phyloP scores from a whole-genome alignment of 2,329 filamentous ascomycete species.

The Clarireedia monteithiana region DNA sequence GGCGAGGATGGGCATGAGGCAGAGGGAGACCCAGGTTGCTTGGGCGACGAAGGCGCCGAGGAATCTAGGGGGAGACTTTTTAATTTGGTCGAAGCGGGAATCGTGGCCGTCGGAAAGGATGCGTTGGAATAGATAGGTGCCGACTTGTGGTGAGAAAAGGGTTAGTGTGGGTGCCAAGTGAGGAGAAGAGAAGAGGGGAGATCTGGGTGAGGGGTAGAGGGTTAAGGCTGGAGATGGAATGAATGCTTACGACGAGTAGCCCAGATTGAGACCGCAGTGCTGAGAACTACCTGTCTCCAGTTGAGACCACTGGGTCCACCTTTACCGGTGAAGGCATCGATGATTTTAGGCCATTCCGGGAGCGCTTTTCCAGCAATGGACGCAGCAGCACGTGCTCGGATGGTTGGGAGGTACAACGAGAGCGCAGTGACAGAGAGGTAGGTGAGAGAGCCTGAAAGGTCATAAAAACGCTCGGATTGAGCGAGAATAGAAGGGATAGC shows the following conservation, averaged over 20 bases:
- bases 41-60: constrained; percentile 50
- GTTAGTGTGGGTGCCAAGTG: too few relatives aligned
- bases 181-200: too few relatives aligned
- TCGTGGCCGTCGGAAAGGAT: constrained; percentile 53
- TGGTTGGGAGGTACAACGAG: constrained; percentile 47
- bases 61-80: constrained; percentile 44
- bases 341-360: constrained; percentile 39
- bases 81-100: constrained; percentile 48
- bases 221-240: not conserved
- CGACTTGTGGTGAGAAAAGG: constrained; percentile 37
- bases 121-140: constrained; percentile 55
- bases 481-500: constrained; percentile 53
- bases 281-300: constrained; percentile 53
- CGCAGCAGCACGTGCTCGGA: constrained; percentile 46
- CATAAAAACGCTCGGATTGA: constrained; percentile 60
- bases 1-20: constrained; percentile 55
- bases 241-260: constrained; percentile 45
- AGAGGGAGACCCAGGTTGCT: constrained; percentile 61
- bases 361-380: constrained; percentile 32
- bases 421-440: constrained; percentile 33
- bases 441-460: constrained; percentile 57
- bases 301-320: constrained; percentile 39
- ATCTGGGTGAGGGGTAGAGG: not conserved
- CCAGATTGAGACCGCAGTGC: constrained; percentile 52
- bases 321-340: constrained; percentile 36